A percentile compares a stretch with the other conserved stretches of the same genome.
Evolutionary conservation across 768 basidiomycete genomes (phyloP).

Genomic region (Boletus fagicola): DNA sequence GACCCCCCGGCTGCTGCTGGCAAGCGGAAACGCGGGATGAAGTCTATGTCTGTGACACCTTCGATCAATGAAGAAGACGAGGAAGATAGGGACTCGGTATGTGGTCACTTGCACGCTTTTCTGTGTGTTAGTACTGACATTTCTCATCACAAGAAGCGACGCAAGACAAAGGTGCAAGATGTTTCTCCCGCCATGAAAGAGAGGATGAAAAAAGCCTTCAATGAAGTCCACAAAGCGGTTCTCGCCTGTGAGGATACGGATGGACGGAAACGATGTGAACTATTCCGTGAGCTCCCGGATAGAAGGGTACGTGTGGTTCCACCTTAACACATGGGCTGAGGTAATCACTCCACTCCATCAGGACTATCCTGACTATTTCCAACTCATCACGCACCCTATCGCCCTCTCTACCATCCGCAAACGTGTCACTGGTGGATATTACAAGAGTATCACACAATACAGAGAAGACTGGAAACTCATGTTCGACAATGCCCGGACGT

Average conservation of each 20-base stretch:
- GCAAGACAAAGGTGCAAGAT: slow-evolving; percentile 68
- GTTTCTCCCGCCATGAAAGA: slow-evolving; percentile 59
- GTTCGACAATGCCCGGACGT: slow-evolving; percentile 91
- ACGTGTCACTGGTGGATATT: slow-evolving; percentile 58
- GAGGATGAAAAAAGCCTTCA: slow-evolving; percentile 81
- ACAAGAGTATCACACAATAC: slow-evolving; percentile 73
- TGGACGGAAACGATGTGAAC: slow-evolving; percentile 78
- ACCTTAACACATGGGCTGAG: background rate
- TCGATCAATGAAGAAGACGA: slow-evolving; percentile 74
- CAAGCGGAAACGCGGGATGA: slow-evolving; percentile 75
- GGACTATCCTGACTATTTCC: slow-evolving; percentile 93
- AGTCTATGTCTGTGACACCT: slow-evolving; percentile 75
- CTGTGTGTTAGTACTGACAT: background rate
- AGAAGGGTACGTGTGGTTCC: slow-evolving; percentile 49
- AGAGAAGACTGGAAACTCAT: slow-evolving; percentile 83
- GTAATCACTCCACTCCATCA: slow-evolving; percentile 31
- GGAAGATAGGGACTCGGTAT: slow-evolving; percentile 69
- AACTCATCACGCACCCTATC: slow-evolving; percentile 84
- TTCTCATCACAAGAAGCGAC: slow-evolving; percentile 64
- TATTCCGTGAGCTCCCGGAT: slow-evolving; percentile 87
- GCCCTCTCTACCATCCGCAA: slow-evolving; percentile 85
- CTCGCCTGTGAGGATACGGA: slow-evolving; percentile 66
- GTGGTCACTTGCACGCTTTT: slow-evolving; percentile 23
- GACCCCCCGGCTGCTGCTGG: slow-evolving; percentile 42
- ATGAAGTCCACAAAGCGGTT: slow-evolving; percentile 73